Base-by-base conservation (phyloP, 2,329 filamentous ascomycete species). In the Alternaria consortialis region DNA sequence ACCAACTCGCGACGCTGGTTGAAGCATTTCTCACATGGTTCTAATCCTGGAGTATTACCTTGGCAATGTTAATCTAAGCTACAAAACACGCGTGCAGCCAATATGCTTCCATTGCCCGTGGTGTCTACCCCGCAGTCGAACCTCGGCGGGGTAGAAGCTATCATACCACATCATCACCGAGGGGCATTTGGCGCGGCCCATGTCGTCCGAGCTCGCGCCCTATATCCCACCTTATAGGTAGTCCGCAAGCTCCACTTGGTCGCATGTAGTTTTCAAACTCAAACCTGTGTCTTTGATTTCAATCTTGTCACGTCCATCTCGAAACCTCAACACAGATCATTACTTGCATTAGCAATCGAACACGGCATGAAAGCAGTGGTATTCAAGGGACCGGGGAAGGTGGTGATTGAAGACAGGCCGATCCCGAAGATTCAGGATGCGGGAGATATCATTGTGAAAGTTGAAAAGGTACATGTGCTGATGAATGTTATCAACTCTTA, bases 291-390 rank as follows among this genome's bases (percentile, higher is more conserved):
- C 42, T 20, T 25, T 25, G 2, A 47, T 29, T 25, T 25, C 43
- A n/a, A 27, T 47, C 25, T 54, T 20, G 2, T 32, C n/a, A 32
- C 20, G 13, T 4, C 23, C 40, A 20, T n/a, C 37, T 42, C 31
- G 20, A 7, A 9, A 25, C 11, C 34, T 5, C 29, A 13, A 17
- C n/a, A 23, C 15, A 20, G 4, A 31, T 9, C n/a, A 6, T 36
- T 7, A 7, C 34, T 43, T 17, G 23, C 25, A n/a, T 66, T n/a
- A 34, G 20, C 39, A 25, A 70, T 74, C 70, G 63, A 67, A 44
- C 64, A 66, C 25, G 74, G 86, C 0, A 97, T 97, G 94, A 91
- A 91, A 78, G 93, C 93, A 31, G 92, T 97, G 31, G 87, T 97
- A 56, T 96, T 97, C 81, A 90, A 94, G 64, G 92, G 90, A 2